Evolutionary conservation across 1,284 basidiomycete species (phyloP), one percentile per base, ranked within the genome.

Genomic region (Ceratobasidium theobromae): DNA sequence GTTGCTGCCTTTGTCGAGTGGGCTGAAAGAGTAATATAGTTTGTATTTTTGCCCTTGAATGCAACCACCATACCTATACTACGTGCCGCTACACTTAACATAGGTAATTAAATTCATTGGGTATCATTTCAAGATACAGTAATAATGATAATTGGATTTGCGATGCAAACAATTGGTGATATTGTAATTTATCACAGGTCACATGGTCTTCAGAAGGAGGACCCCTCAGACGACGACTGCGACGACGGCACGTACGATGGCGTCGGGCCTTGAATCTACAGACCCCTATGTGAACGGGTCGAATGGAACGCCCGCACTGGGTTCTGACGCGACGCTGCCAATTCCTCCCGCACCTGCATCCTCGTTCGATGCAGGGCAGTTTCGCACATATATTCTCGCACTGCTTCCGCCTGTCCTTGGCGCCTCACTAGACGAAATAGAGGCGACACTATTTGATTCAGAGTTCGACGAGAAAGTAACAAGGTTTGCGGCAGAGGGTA

Each of bases 331-430:
- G 62, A 53, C 62, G 53, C 40, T 65, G 40, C 62, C 65, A 5
- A 54, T 48, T 18, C 27, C 68, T 32, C 54, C 69, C 23, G 43
- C 69, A 12, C 46, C 69, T 11, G 58, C 72, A 8, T 32, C 70
- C n/a, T 46, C 72, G 14, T 74, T 77, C 64, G 76, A 78, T 68
- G 67, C 72, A n/a, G 60, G 70, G 18, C 67, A 71, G n/a, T 74
- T 78, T 69, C 70, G 70, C 8, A 18, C 66, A 5, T 93, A 92
- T 76, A 79, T 94, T 35, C 77, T 83, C 48, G 79, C 84, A 1
- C 79, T 94, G 28, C 78, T 94, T 1, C 90, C 91, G 0, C 87
- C 90, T 16, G 80, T 93, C 1, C 81, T 93, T 23, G 89, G 85
- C 11, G 86, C 88, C 3, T 73, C 77, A 14, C 78, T 79, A 1